A percentile compares a stretch with the other conserved stretches of the same genome.
Evolutionary conservation across 1,139 yeast species (phyloP).

Genomic region (Groenewaldozyma auringiensis): DNA sequence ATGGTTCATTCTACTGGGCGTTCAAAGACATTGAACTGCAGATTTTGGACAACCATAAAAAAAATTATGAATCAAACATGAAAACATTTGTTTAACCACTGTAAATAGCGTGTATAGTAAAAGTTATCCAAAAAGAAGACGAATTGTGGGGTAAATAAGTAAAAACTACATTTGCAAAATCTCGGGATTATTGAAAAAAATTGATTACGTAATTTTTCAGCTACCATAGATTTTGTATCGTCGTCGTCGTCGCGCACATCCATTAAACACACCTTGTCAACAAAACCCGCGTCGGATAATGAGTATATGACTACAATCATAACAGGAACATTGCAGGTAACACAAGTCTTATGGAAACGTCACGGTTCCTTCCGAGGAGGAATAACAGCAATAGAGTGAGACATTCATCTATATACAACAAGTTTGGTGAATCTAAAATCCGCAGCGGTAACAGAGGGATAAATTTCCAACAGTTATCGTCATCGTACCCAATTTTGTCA

Average conservation of each 20-base stretch:
- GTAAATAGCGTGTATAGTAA: too few relatives aligned
- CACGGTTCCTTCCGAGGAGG: conserved; percentile 3
- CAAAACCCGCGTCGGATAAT: too few relatives aligned
- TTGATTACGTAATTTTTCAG: too few relatives aligned
- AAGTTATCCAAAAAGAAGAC: too few relatives aligned
- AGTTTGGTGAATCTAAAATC: conserved; percentile 1
- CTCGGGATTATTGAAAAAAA: too few relatives aligned
- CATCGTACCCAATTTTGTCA: background rate
- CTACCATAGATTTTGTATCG: too few relatives aligned
- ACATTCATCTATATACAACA: background rate
- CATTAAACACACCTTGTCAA: too few relatives aligned
- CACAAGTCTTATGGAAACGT: conserved; percentile 1
- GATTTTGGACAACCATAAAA: background rate
- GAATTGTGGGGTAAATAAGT: background rate
- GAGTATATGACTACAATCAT: too few relatives aligned
- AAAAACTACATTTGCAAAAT: too few relatives aligned
- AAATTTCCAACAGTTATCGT: background rate
- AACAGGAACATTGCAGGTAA: conserved; percentile 3
- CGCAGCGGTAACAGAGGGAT: background rate
- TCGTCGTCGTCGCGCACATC: too few relatives aligned
- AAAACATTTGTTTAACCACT: too few relatives aligned
- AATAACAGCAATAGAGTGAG: background rate
- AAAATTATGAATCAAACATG: too few relatives aligned
- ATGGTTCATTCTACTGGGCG: background rate
- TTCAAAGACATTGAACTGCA: background rate